Evolutionary conservation across 805 yeast genomes (phyloP).

Genomic region (Tetrapisispora namnaoensis): DNA sequence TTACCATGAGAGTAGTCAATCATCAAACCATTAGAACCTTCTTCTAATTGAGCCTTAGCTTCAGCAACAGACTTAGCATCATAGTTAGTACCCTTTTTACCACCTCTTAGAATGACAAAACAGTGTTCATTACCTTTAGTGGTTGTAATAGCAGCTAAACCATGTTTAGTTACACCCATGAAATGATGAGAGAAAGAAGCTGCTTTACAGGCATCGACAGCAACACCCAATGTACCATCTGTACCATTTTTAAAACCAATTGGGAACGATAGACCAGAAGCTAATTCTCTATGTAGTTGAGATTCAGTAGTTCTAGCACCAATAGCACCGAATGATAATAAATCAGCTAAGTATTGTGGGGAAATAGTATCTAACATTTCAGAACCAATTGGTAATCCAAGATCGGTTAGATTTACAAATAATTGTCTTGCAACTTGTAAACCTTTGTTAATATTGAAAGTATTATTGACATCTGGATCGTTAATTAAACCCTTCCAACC

Average conservation of each 20-base stretch:
- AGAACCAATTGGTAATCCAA: conserved; percentile 87
- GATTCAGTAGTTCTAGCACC: conserved; percentile 99
- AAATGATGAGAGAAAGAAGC: conserved; percentile 92
- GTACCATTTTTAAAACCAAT: conserved; percentile 98
- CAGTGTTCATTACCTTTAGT: conserved; percentile 89
- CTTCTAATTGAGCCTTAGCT: conserved; percentile 48
- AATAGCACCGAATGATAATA: conserved; percentile 93
- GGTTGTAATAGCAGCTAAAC: conserved; percentile 90
- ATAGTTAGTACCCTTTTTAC: conserved; percentile 84
- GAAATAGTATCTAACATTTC: conserved; percentile 98
- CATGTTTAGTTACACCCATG: conserved; percentile 90
- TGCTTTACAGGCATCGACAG: conserved; percentile 88
- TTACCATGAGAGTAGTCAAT: conserved; percentile 97
- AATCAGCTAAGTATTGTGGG: conserved; percentile 89
- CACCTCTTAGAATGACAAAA: conserved; percentile 91
- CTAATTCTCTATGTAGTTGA: conserved; percentile 92
- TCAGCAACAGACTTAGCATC: conserved; percentile 64
- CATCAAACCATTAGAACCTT: conserved; percentile 46
- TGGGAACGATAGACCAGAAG: conserved; percentile 95
- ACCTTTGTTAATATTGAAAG: conserved; percentile 93
- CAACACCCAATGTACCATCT: conserved; percentile 90
- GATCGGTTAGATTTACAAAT: conserved; percentile 62
- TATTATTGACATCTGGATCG: conserved; percentile 91
- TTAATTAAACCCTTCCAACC: conserved; percentile 98
- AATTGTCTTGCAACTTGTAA: conserved; percentile 78